A percentile compares a stretch with the other conserved stretches of the same genome.
Conservation (phyloP, 1,139 yeast genomes). For the Yamadazyma spencermartinsiae region DNA sequence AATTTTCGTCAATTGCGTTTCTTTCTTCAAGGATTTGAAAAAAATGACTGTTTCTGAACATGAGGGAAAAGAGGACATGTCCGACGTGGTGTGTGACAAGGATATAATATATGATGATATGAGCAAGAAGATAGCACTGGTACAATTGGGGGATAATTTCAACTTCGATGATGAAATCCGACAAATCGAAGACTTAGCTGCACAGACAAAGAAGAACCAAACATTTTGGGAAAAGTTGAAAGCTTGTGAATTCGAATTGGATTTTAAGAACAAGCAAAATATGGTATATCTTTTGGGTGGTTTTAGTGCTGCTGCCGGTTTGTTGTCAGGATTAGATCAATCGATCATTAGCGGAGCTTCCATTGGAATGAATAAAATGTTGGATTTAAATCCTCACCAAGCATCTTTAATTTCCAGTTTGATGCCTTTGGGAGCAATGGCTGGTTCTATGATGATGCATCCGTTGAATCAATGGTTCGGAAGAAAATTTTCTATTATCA, state of each 20-base stretch:
- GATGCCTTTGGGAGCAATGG: slow-evolving; percentile 63
- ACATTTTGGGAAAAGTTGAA: slow-evolving; percentile 1
- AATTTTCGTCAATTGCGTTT: neutral
- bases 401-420: slow-evolving; percentile 50
- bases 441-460: slow-evolving; percentile 49
- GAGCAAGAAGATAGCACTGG: neutral
- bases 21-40: neutral
- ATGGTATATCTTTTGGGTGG: slow-evolving; percentile 50
- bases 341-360: slow-evolving; percentile 60
- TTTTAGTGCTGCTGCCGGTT: slow-evolving; percentile 60
- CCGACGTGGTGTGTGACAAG: neutral
- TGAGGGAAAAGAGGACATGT: neutral
- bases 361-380: slow-evolving; percentile 45
- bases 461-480: slow-evolving; percentile 54
- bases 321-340: slow-evolving; percentile 59
- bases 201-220: neutral
- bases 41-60: neutral
- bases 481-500: slow-evolving; percentile 49
- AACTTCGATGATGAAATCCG: neutral
- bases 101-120: slow-evolving; percentile 1
- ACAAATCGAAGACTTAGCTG: slow-evolving; percentile 2
- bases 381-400: slow-evolving; percentile 33
- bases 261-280: slow-evolving; percentile 42
- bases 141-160: neutral
- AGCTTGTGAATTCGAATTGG: slow-evolving; percentile 4